Percentiles rank a stretch among this genome's conserved stretches.
These are phyloP conservation scores for Pythium aphanidermatum DNA, from an alignment of 352 stramenopile species.

Conservation along the genomic window DNA sequence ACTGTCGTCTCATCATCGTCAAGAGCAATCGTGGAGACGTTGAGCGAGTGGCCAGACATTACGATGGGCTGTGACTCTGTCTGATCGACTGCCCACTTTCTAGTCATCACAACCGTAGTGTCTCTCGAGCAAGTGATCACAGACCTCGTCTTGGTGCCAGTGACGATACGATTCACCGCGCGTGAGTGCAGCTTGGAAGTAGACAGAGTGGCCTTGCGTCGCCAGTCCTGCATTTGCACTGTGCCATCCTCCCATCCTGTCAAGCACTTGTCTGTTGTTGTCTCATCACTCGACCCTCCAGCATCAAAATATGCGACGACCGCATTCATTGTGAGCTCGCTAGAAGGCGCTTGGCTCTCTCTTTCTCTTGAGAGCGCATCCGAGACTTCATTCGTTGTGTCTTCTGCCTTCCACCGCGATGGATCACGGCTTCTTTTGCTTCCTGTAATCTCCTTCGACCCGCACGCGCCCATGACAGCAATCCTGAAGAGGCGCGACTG, in stretches of 20 bases:
- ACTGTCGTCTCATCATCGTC: conserved; percentile 44
- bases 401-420: conserved; percentile 42
- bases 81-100: background rate
- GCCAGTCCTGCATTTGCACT: conserved; percentile 39
- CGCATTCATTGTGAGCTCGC: conserved; percentile 39
- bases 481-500: conserved; percentile 1
- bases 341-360: background rate
- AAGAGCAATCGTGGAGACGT: conserved; percentile 60
- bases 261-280: conserved; percentile 23
- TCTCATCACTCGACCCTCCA: background rate
- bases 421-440: conserved; percentile 21
- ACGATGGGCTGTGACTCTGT: conserved; percentile 19
- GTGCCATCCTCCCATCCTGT: conserved; percentile 71
- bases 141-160: conserved; percentile 29
- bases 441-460: conserved; percentile 26
- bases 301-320: conserved; percentile 31
- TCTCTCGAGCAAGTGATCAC: conserved; percentile 77
- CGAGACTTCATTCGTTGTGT: conserved; percentile 11
- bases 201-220: conserved; percentile 25
- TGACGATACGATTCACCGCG: conserved; percentile 55
- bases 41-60: conserved; percentile 51
- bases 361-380: background rate
- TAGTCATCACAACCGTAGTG: conserved; percentile 57
- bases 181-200: conserved; percentile 45
- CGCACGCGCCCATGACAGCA: conserved; percentile 62